Base-by-base conservation (phyloP, 768 basidiomycete species). In the Serendipita vermifera region DNA sequence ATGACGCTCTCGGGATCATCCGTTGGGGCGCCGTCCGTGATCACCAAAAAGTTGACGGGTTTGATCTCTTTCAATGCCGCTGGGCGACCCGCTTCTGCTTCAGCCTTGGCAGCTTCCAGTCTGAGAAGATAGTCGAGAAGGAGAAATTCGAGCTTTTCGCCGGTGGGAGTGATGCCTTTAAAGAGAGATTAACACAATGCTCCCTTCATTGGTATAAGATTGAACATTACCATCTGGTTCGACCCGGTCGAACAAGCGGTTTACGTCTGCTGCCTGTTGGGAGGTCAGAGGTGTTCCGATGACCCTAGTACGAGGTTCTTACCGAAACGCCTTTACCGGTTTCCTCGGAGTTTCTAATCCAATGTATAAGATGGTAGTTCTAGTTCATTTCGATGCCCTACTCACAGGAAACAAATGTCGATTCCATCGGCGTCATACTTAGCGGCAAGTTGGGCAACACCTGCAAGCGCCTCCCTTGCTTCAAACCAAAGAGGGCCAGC, bases 1-100 rank as follows among this genome's bases (percentile, higher is more conserved):
- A 65, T 65, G n/a, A 64, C 64, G 17, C 60, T 58, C 46, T 61
- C 62, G 4, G 64, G 64, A 48, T 65, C 64, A 48, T 65, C 64
- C 2, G 57, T 62, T 1, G 81, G 73, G 2, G 66, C 72, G n/a
- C 82, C 82, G 60, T 83, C 82, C 0, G 81, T 83, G 33, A 84
- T 71, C 26, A 83, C 67, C 9, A 84, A 73, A 46, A 73, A 75
- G 60, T 82, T 83, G 22, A 80, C 64, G 0, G 77, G 78, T 60
- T 80, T 82, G 13, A 80, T 71, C 27, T 61, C 60, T 55, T 68
- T 64, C 54, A 69, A 55, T 1, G 64, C 62, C 3, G 36, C 38
- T 5, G 15, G 3, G 24, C 67, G 63, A 7, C 67, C 68, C 4
- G 55, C 64, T 4, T 60, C 59, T 14, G 61, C 62, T 41, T 29